Percentiles rank a stretch among this genome's conserved stretches.
Conservation (phyloP, 805 yeast species). For the Ogataea parapolymorpha region DNA sequence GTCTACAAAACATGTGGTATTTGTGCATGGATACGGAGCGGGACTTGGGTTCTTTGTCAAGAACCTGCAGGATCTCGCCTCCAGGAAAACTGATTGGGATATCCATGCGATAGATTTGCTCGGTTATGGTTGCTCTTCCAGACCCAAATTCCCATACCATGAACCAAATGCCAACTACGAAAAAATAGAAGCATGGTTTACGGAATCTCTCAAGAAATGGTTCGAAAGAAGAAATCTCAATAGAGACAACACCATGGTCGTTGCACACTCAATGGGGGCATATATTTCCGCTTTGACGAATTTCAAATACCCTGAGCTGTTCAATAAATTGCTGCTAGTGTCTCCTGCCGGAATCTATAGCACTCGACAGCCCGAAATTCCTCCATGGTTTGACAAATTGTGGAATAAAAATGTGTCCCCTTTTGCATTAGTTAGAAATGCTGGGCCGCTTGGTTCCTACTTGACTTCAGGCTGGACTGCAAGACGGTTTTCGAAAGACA, state of each 20-base stretch:
- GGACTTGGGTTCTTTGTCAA: slow-evolving; percentile 78
- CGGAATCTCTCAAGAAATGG: slow-evolving; percentile 66
- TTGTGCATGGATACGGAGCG: slow-evolving; percentile 93
- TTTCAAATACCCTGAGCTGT: slow-evolving; percentile 54
- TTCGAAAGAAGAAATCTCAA: slow-evolving; percentile 38
- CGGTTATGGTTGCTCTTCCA: slow-evolving; percentile 87
- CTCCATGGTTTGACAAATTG: slow-evolving; percentile 70
- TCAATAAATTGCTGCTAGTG: slow-evolving; percentile 68
- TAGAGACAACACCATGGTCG: slow-evolving; percentile 47
- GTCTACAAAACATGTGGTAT: slow-evolving; percentile 50
- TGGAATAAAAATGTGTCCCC: slow-evolving; percentile 86
- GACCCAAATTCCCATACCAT: slow-evolving; percentile 60
- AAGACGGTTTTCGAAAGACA: slow-evolving; percentile 62
- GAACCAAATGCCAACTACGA: slow-evolving; percentile 38
- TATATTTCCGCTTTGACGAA: slow-evolving; percentile 72
- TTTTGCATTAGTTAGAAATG: slow-evolving; percentile 68
- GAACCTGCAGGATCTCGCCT: slow-evolving; percentile 47
- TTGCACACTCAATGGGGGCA: slow-evolving; percentile 94
- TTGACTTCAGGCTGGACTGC: slow-evolving; percentile 88
- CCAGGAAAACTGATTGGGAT: slow-evolving; percentile 50
- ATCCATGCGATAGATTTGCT: slow-evolving; percentile 83
- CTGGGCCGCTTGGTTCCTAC: slow-evolving; percentile 82
- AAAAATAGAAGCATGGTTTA: slow-evolving; percentile 60
- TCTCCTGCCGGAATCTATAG: slow-evolving; percentile 86
- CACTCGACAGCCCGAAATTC: slow-evolving; percentile 48